phyloP scores from a whole-genome alignment of 2,329 filamentous ascomycete genomes.

The Botrytis fragariae region DNA sequence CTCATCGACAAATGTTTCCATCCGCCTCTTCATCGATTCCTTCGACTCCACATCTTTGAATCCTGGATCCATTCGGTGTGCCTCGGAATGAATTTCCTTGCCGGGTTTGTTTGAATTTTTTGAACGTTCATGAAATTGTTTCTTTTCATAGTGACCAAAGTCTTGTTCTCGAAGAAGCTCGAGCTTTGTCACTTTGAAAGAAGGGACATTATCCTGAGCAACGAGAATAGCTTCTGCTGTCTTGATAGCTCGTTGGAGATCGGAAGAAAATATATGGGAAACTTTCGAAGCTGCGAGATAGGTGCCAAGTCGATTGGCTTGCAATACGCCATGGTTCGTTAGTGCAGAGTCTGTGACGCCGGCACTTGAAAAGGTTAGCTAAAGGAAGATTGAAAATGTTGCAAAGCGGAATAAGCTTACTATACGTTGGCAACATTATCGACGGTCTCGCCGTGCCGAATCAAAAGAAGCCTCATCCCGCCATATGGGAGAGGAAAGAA shows the following conservation, averaged over 20 bases:
- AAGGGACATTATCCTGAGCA: conserved; percentile 53
- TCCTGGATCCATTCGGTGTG: conserved; percentile 42
- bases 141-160: conserved; percentile 70
- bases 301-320: conserved; percentile 68
- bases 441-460: conserved; percentile 86
- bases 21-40: conserved; percentile 62
- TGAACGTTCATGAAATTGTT: conserved; percentile 49
- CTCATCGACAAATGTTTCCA: conserved; percentile 62
- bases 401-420: conserved; percentile 46
- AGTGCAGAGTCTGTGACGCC: conserved; percentile 77
- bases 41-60: conserved; percentile 63
- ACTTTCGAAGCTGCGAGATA: conserved; percentile 65
- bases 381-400: neutral
- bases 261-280: conserved; percentile 72
- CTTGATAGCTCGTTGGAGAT: conserved; percentile 68
- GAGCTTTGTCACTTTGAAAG: conserved; percentile 30
- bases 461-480: conserved; percentile 66
- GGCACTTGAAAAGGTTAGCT: conserved; percentile 52
- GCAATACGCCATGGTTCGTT: conserved; percentile 77
- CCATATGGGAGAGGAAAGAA: conserved; percentile 28
- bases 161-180: conserved; percentile 66
- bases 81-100: conserved; percentile 42
- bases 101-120: conserved; percentile 37
- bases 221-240: conserved; percentile 67
- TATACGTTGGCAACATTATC: conserved; percentile 81